Conservation (phyloP, 495 filamentous ascomycete species). For the Tuber microsphaerosporum region DNA sequence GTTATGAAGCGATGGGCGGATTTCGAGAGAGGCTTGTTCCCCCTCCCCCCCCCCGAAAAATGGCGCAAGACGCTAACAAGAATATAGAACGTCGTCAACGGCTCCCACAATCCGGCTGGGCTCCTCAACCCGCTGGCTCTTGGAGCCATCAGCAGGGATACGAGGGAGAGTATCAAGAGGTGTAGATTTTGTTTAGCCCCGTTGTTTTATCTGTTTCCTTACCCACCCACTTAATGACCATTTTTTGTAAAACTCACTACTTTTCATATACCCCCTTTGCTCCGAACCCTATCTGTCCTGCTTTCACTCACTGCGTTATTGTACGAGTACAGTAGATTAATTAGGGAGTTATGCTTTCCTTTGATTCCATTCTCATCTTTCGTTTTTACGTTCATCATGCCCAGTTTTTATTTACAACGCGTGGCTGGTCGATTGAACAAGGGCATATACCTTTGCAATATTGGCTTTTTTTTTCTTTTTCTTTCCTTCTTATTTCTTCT, state of each 20-base stretch:
- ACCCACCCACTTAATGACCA: background rate
- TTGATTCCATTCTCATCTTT: background rate
- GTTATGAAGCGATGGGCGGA: constrained; percentile 98
- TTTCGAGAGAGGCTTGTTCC: constrained; percentile 55
- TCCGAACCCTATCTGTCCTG: background rate
- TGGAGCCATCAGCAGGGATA: constrained; percentile 28
- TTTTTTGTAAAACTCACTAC: background rate
- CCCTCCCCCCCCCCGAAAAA: background rate
- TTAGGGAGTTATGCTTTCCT: background rate
- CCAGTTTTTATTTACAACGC: background rate
- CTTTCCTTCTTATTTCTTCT: background rate
- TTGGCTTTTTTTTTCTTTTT: background rate
- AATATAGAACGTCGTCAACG: constrained; percentile 17
- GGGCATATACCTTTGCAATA: background rate
- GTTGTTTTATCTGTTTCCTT: background rate
- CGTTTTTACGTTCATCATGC: background rate
- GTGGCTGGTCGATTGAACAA: background rate
- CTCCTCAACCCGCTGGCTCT: constrained; percentile 28
- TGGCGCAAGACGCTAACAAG: background rate
- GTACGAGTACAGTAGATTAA: background rate
- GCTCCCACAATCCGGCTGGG: constrained; percentile 32
- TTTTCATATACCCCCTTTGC: background rate
- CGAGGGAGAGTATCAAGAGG: constrained; percentile 22
- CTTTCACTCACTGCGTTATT: background rate
- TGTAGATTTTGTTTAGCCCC: constrained; percentile 10